Base-by-base conservation (phyloP, 2,329 filamentous ascomycete genomes). In the Clonostachys chloroleuca region DNA sequence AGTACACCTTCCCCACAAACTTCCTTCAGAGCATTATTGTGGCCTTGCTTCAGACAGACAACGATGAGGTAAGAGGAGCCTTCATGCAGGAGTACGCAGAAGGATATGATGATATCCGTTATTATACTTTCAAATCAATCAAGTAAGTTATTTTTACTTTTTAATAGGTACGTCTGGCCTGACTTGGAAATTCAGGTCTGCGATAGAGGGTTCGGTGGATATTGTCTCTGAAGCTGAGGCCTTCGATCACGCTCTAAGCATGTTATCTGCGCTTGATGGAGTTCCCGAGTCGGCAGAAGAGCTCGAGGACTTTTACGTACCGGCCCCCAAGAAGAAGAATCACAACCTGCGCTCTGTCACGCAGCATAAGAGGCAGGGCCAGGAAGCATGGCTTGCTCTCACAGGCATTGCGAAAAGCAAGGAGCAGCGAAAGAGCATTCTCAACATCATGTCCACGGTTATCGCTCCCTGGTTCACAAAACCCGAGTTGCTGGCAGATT, bases 401-500 rank as follows among this genome's bases (percentile, higher is more conserved):
- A 81, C 97, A 60, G 79, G 78, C 47, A 72, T 84, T 47, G 74
- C 78, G 5, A 75, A 91, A 44, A 80, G 76, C 43, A 83, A 84
- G 52, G 79, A 86, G 14, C 87, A 95, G 62, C 84, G 88, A 45
- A 97, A 97, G 64, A 73, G 75, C 43, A 77, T 96, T 3, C 75
- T 99, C 43, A 78, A 81, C 50, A 78, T 87, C 51, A 86, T 95
- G 68, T 84, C 89, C 3, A 80, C 81, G 40, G 83, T 83, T 34
- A 89, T 96, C 56, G 87, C 88, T 20, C 92, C 92, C 1, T 95
- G 90, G 88, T 96, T 97, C 67, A 79, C 76, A 43, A 88, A 90
- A 51, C 87, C 91, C 2, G 92, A 97, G 60, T 77, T 95, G 39
- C 78, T 99, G 34, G 91, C 96, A 77, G 94, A 99, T 70, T 99